Base-by-base conservation (phyloP, 2,329 filamentous ascomycete species). In the Talaromyces amestolkiae region DNA sequence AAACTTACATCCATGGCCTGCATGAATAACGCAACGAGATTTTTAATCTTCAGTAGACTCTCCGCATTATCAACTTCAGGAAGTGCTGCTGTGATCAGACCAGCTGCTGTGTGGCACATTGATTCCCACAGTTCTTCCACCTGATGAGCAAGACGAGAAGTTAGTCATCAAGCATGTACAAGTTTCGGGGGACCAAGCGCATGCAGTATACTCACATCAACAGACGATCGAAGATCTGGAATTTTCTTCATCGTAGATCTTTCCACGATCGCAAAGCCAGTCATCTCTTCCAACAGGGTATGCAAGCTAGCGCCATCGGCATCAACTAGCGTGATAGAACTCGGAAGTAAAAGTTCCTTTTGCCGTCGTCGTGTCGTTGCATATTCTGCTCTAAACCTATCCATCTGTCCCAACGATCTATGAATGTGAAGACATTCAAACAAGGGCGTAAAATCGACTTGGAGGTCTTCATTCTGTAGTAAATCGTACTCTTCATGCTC, bases 91-190 rank as follows among this genome's bases (percentile, higher is more conserved):
- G 89, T 89, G 68, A 96, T 96, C 58, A 98, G 82, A 9, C 85
- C 86, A 70, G 98, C 92, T 0, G 92, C 90, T 53, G 90, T 89
- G 73, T 93, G 91, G 74, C 94, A 98, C 91, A 98, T 95, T 0
- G 93, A 97, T 72, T 98, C 94, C 95, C 95, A 99, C 2, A 99
- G 82, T 78, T 98, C 95, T 74, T 99, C 95, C n/a, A 97, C 88
- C 91, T 93, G 67, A 27, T 51, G 10, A 37, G 22, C 24, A 24
- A 31, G 1, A 19, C 35, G 19, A n/a, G 19, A 43, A 17, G 24
- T 66, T 24, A 66, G 51, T 39, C 9, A 47, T 19, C 9, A 2
- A 39, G 19, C 17, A 51, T 17, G 19, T 27, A 22, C 27, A 51
- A n/a, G 19, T 2, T 3, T 45, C 17, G 1, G 39, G 15, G 15